Evolutionary conservation across 108 stramenopile genomes (phyloP), one percentile per base, ranked within the genome.

Genomic region (Fragilariopsis cylindrus): DNA sequence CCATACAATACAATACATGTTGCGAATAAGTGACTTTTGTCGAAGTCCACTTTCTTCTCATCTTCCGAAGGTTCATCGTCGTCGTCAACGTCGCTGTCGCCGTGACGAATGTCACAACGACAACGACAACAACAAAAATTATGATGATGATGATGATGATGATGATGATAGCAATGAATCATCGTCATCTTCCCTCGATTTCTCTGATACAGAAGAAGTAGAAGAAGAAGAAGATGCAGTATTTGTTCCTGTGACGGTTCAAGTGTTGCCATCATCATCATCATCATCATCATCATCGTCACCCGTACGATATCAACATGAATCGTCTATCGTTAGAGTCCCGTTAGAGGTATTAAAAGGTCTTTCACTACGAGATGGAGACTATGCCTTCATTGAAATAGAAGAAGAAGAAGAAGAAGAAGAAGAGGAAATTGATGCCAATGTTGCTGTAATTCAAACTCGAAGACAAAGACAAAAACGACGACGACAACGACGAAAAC

Each of bases 21-120:
- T 63, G 43, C 62, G 42, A 44, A 15, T 63, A 15, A 63, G 62
- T 15, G 62, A 63, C 42, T 63, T 63, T 45, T 63, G 62, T 7
- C 58, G 21, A 30, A 30, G 58, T 9, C 58, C 58, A 5, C 58
- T 60, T 18, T 21, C 19, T 12, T 60, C 58, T 11, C 7, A 41
- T 40, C 11, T 11, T 21, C 5, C 55, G 19, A 56, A 9, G 19
- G 5, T 56, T 56, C 55, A 0, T 5, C 5, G 2, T 2, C 58
- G 58, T 11, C 58, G 58, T 60, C 58, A 19, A 19, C 19, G 19
- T 19, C 19, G 19, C 19, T 0, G 0, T 19, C 19, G 39, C 9
- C 4, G 8, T 19, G 55, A 56, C 19, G 55, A 56, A 4, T 18
- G 55, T 4, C 5, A 56, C 5, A 19, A 4, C 55, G 3, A 56